Evolutionary conservation across 352 stramenopile species (phyloP), one percentile per base, ranked within the genome.

Genomic region (Lagenidium giganteum): DNA sequence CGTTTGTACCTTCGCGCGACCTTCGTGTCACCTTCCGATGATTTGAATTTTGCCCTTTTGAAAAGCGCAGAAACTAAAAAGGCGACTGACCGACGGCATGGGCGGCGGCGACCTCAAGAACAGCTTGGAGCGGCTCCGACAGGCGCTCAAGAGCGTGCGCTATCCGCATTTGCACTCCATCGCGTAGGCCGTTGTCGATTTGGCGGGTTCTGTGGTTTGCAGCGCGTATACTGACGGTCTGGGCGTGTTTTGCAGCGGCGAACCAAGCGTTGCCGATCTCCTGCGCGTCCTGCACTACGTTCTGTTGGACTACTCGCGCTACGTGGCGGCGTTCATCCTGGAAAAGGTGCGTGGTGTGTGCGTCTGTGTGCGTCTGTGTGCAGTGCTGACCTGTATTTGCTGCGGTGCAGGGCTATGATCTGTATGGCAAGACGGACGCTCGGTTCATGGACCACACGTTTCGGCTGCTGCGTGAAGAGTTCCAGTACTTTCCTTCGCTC

Each of bases 371-470:
- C 34, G 14, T 30, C 17, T 41, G 20, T 39, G 12, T 17, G 33
- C 22, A 21, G 29, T n/a, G 7, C 40, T 37, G n/a, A 38, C 40
- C 25, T 11, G 8, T 11, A 7, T 17, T 37, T 31, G 11, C 26
- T n/a, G 5, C 7, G 20, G 2, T 2, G 16, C 28, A 71, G 57
- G 72, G 70, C 43, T 87, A 83, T 49, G 75, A 92, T 45, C 41
- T 92, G 46, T 82, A 75, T 23, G 80, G 74, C 17, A 86, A 89
- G 57, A 88, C 80, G 22, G 80, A 92, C 35, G 55, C 61, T 51
- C 73, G 76, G 37, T 92, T 92, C 45, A 68, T 90, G 32, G 77
- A 89, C 43, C 69, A 72, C 42, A 57, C 59, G 17, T 89, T 90
- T 50, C 80, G 74, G 12, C 60, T 90, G 34, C 39, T 87, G 40